Base-by-base conservation (phyloP, 805 yeast species). In the Debaryomyces tyrocola region DNA sequence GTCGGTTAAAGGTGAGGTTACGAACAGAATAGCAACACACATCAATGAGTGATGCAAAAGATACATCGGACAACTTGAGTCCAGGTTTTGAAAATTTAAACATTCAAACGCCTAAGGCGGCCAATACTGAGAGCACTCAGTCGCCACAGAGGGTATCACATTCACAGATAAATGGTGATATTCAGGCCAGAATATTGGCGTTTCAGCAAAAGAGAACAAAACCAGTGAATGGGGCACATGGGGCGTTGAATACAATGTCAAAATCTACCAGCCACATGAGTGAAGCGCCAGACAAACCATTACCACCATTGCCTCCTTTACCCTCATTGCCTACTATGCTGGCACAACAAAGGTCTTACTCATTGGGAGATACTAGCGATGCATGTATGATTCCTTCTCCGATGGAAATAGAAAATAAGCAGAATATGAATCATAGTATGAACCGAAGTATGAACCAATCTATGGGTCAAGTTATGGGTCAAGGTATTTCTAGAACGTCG, bases 121-220 rank as follows among this genome's bases (percentile, higher is more conserved):
- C 9, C 34, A 31, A 31, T 31, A 14, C 34, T 38, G 33, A 14
- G 21, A 29, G 28, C 20, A 4, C 42, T 24, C 49, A 45, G 34
- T 50, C 56, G 10, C 53, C 56, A 7, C 47, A 56, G 7, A 18
- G 47, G 17, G 28, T 52, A 18, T 33, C 49, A 18, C 65, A 53
- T 29, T 43, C 58, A 10, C 64, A 55, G 40, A 41, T 85, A 42
- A 83, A 78, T 56, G 84, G 94, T 9, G 92, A 87, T 51, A 79
- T 90, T 35, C 97, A 90, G 64, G 97, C 96, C 1, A 75, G 94
- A 52, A 77, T 91, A 33, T 69, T 87, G 63, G 96, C 96, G 0
- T 87, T 91, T 57, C 97, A 90, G 64, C 90, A 88, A 52, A 83
- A 85, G 58, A 78, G 97, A 54, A 50, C 64, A 12, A 63, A 56